phyloP scores from a whole-genome alignment of 202 grass and related monocot species.

The Schoenoplectus tabernaemontani region DNA sequence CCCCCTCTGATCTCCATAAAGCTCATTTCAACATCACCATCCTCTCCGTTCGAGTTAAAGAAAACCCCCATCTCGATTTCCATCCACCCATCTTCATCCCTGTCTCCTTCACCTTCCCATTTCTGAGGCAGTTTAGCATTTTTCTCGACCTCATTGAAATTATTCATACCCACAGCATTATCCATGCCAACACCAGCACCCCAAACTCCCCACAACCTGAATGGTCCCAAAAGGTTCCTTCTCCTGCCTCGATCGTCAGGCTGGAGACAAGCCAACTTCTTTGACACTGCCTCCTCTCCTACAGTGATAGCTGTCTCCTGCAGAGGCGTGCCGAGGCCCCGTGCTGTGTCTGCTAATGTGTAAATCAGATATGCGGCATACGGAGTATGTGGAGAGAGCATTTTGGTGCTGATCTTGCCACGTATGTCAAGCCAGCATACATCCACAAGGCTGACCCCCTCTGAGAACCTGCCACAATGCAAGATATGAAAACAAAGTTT shows the following conservation, averaged over 20 bases:
- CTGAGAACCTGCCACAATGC: slow-evolving; percentile 33
- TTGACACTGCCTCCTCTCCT: slow-evolving; percentile 19
- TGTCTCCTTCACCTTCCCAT: slow-evolving; percentile 18
- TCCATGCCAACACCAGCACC: not conserved
- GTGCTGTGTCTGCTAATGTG: slow-evolving; percentile 21
- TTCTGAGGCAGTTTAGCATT: not conserved
- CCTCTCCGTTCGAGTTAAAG: slow-evolving; percentile 25
- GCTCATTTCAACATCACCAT: slow-evolving; percentile 41
- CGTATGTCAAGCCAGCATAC: slow-evolving; percentile 70
- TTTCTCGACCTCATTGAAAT: not conserved
- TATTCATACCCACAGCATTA: too few relatives aligned
- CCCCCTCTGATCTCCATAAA: slow-evolving; percentile 42
- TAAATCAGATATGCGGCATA: slow-evolving; percentile 48
- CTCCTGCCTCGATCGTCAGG: not conserved
- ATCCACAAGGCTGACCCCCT: slow-evolving; percentile 19
- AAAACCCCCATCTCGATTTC: slow-evolving; percentile 73
- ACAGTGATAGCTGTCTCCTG: slow-evolving; percentile 45
- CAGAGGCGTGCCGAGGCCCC: slow-evolving; percentile 23
- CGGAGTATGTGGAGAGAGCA: slow-evolving; percentile 35
- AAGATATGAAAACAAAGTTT: not conserved
- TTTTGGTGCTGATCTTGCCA: slow-evolving; percentile 38
- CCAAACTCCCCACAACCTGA: not conserved
- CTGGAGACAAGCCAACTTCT: slow-evolving; percentile 27
- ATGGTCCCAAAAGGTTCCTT: not conserved
- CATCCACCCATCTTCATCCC: slow-evolving; percentile 44